phyloP scores from a whole-genome alignment of 768 basidiomycete species.

The Psilocybe cubensis region DNA sequence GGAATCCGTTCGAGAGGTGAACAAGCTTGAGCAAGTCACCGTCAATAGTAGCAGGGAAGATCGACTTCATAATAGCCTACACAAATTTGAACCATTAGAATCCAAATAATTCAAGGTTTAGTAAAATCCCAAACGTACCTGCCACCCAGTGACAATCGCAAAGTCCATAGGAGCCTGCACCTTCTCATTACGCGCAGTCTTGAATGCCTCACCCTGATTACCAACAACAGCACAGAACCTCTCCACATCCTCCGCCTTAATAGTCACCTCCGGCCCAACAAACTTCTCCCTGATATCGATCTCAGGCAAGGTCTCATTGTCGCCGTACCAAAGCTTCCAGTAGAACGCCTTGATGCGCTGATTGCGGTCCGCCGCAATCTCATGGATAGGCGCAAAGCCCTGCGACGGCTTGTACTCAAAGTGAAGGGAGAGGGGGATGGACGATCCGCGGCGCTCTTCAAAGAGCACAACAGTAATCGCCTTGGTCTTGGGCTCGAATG shows the following conservation, averaged over 20 bases:
- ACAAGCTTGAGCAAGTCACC: conserved; percentile 96
- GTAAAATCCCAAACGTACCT: conserved; percentile 56
- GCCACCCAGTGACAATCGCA: conserved; percentile 98
- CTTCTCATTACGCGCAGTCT: conserved; percentile 66
- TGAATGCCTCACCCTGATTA: conserved; percentile 91
- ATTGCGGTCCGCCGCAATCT: conserved; percentile 83
- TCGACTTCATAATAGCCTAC: conserved; percentile 98
- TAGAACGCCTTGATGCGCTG: conserved; percentile 95
- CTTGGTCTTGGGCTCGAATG: conserved; percentile 53
- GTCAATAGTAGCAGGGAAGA: conserved; percentile 91
- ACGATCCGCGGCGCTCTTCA: conserved; percentile 79
- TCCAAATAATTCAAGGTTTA: conserved; percentile 1
- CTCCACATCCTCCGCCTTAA: conserved; percentile 78
- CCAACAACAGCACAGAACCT: conserved; percentile 92
- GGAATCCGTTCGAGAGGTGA: conserved; percentile 97
- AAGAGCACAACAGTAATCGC: conserved; percentile 74
- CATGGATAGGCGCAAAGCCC: conserved; percentile 93
- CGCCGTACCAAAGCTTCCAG: conserved; percentile 98
- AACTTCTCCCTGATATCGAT: conserved; percentile 84
- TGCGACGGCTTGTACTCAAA: conserved; percentile 88
- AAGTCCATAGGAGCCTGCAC: conserved; percentile 98
- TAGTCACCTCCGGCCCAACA: conserved; percentile 83
- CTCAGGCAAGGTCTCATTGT: conserved; percentile 73
- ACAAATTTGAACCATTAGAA: conserved; percentile 9
- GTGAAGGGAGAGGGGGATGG: conserved; percentile 80